Base-by-base conservation (phyloP, 495 filamentous ascomycete species). In the Hyaloscypha variabilis region DNA sequence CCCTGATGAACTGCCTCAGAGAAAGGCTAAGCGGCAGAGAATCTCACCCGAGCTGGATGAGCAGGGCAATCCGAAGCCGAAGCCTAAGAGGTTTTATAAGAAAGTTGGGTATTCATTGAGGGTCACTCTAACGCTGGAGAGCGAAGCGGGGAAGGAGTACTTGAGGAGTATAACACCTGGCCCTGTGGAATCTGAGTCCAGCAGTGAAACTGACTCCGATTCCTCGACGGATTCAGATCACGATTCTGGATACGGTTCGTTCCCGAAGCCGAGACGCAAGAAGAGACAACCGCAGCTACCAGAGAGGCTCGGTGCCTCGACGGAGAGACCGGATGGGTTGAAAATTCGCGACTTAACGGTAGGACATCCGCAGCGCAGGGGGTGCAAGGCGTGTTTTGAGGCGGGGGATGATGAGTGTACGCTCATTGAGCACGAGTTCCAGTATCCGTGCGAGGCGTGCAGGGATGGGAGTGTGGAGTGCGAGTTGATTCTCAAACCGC, bases 341-440 rank as follows among this genome's bases (percentile, higher is more conserved):
- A 67, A 60, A 21, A 30, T 67, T 13, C 49, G 46, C 6, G 36
- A 64, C 31, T 21, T 70, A 1, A 64, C 64, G 4, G 23, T 42
- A 3, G 65, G 58, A 24, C 62, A 71, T 56, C 65, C 63, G 14
- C 61, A 65, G 23, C 61, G 61, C 11, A 24, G 65, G 21, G 69
- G 66, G 6, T 71, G 69, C 56, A 68, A 67, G 49, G 30, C 59
- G 10, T 71, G 69, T 49, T 71, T 71, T 25, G 17, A 31, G 10
- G 19, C 54, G 1, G 66, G 63, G 4, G 58, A 65, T 34, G 69
- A 68, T 28, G 24, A 64, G 11, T 71, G 69, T 25, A 60, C 58
- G 26, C 59, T 71, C n/a, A 63, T 71, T 58, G 46, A 61, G 13
- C 17, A 66, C 24, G 36, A 10, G 24, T 25, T 36, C 30, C 30